Conservation (phyloP, 192 early-diverging fungal genomes). For the Phlyctochytrium arcticum region DNA sequence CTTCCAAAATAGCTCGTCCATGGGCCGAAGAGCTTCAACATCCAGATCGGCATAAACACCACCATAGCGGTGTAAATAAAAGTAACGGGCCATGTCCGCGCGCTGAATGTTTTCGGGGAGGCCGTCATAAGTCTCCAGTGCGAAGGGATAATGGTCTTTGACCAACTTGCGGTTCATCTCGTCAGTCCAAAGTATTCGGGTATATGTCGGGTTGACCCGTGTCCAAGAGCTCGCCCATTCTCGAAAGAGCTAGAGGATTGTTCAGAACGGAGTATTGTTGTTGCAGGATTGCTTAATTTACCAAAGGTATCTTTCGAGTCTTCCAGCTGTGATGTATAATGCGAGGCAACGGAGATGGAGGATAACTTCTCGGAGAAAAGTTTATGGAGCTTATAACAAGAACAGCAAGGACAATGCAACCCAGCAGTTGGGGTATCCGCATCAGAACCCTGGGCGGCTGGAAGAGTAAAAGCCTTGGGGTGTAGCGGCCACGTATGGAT, state of each 20-base stretch:
- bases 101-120: constrained; percentile 29
- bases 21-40: constrained; percentile 17
- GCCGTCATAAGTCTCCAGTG: constrained; percentile 24
- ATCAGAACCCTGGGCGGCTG: too few species aligned
- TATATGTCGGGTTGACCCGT: constrained; percentile 13
- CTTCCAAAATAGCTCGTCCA: constrained; percentile 14
- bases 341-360: too few species aligned
- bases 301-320: neutral
- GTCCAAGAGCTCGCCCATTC: constrained; percentile 29
- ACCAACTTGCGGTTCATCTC: constrained; percentile 20
- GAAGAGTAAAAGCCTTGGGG: too few species aligned
- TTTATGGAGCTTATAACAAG: too few species aligned
- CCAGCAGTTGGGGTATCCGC: too few species aligned
- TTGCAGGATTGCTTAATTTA: too few species aligned
- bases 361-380: too few species aligned
- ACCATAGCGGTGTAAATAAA: constrained; percentile 35
- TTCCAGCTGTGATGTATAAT: constrained; percentile 28
- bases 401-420: too few species aligned
- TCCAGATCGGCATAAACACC: constrained; percentile 43
- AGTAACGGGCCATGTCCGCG: constrained; percentile 32
- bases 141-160: constrained; percentile 32
- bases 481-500: too few species aligned
- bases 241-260: constrained; percentile 12
- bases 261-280: too few species aligned
- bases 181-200: constrained; percentile 35